A percentile compares a stretch with the other conserved stretches of the same genome.
phyloP scores from a whole-genome alignment of 1,284 basidiomycete species.

The Farysia itapuensis region DNA sequence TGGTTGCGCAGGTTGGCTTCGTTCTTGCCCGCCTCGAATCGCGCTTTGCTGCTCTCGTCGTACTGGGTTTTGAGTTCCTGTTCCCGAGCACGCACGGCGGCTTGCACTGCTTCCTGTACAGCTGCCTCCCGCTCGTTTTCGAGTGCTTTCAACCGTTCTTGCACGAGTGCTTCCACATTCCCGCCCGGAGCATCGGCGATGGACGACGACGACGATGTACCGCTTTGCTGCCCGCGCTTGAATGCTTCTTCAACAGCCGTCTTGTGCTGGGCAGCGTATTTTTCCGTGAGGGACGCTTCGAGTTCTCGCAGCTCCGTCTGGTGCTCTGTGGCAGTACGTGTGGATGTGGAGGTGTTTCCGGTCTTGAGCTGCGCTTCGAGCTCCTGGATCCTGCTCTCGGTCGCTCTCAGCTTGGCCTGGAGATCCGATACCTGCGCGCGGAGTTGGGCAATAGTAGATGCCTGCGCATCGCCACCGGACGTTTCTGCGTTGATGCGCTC shows the following conservation, averaged over 20 bases:
- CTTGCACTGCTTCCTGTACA: conserved; percentile 28
- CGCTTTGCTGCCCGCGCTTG: conserved; percentile 3
- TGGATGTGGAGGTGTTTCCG: conserved; percentile 11
- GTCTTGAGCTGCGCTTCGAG: conserved; percentile 29
- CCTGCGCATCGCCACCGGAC: conserved; percentile 3
- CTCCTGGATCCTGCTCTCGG: conserved; percentile 33
- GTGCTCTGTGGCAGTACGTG: conserved; percentile 30
- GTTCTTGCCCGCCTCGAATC: conserved; percentile 56
- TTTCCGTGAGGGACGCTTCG: conserved; percentile 17
- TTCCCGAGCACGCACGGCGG: conserved; percentile 48
- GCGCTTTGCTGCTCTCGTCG: conserved; percentile 47
- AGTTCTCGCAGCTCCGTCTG: conserved; percentile 27
- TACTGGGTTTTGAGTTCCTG: conserved; percentile 46
- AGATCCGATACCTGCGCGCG: conserved; percentile 48
- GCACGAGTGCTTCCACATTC: conserved; percentile 31
- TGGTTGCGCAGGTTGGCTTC: conserved; percentile 57
- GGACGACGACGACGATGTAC: background rate
- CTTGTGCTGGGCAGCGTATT: conserved; percentile 19
- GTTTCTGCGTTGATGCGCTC: conserved; percentile 12
- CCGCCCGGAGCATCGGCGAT: background rate
- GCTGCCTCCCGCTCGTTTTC: conserved; percentile 37
- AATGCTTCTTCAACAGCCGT: conserved; percentile 17
- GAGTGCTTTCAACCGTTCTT: conserved; percentile 27
- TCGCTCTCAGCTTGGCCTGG: conserved; percentile 33
- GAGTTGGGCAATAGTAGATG: conserved; percentile 10